Evolutionary conservation across 106 monocot species (phyloP), one percentile per base, ranked within the genome.

Genomic region (Phalaenopsis equestris): DNA sequence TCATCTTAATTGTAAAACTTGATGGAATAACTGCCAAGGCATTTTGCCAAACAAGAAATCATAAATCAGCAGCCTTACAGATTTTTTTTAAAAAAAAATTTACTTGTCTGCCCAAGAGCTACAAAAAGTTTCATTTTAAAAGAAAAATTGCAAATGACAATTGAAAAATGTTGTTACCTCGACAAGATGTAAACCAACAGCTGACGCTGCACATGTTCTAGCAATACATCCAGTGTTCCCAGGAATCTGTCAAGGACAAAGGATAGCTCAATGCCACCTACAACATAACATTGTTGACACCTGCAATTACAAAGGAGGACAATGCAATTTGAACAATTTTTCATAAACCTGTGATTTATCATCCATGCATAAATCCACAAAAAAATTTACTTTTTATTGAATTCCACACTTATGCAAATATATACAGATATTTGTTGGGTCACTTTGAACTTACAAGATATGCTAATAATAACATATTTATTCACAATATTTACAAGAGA

Each of bases 211-310:
- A 82, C 99, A 99, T 55, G 99, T 95, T 87, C 99, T 85, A 17
- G 99, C 99, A 87, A 95, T 95, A 72, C 87, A 88, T 68, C 99
- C 99, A 41, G 95, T 95, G 76, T 99, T 99, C 78, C 99, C 99
- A 77, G 99, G 88, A 80, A 99, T 99, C 99, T 99, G 87, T 65
- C 75, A 88, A 86, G 78, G 80, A 85, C 70, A 91, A 86, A 80
- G 81, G 56, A 81, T 70, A 82, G 76, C 82, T 90, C 79, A 92
- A 78, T 84, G 41, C 48, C 79, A 83, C 2, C 81, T 78, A 88
- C 70, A 67, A 84, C 65, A 87, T 49, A 80, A 52, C 41, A 61
- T 61, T 79, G 67, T 57, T 65, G 55, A 65, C 56, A 73, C 79
- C 75, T 84, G 82, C 81, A 84, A 64, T 24, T 67, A 8, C 67